Base-by-base conservation (phyloP, 2,329 filamentous ascomycete species). In the Ceratocystiopsis sp. region DNA sequence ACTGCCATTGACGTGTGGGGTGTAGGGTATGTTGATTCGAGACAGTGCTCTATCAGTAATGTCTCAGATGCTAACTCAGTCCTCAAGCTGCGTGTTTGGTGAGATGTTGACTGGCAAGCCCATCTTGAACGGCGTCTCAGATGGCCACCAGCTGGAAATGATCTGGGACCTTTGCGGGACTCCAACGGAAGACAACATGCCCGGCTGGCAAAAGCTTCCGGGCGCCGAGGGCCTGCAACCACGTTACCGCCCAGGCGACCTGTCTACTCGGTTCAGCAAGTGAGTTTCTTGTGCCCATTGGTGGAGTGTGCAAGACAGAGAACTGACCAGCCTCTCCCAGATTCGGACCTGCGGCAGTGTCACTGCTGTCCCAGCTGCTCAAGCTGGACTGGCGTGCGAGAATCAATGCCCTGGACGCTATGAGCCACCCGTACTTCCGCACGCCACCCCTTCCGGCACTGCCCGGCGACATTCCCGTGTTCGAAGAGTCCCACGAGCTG, bases 1-100 rank as follows among this genome's bases (percentile, higher is more conserved):
- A 85, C 87, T 14, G 87, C 91, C 11, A 95, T 98, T 54, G 91
- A 98, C 60, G 77, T 98, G 63, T 98, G 91, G 91, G 91, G 91
- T 53, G 89, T 95, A 52, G 91, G 89, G 82, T 87, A 68, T 65
- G 76, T 58, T 29, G 4, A 29, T 29, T 29, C 7, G 4, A 21
- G 19, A 21, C 19, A 8, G 25, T 29, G 25, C 10, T 29, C 25
- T 29, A 29, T 2, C 25, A 29, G 10, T 9, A 10, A 2, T 10
- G 25, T 29, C 25, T 29, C 25, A 2, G 10, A 8, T 29, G 25
- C 25, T 29, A 29, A 29, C 25, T 6, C 9, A 21, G 25, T 29
- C 9, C 10, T 29, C 33, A 13, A 86, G 82, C n/a, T 98, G 91
- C 57, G 86, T 98, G 3, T 95, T 98, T 61, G 91, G 86, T 42